Base-by-base conservation (phyloP, 352 stramenopile genomes). In the Ophiocytium majus region DNA sequence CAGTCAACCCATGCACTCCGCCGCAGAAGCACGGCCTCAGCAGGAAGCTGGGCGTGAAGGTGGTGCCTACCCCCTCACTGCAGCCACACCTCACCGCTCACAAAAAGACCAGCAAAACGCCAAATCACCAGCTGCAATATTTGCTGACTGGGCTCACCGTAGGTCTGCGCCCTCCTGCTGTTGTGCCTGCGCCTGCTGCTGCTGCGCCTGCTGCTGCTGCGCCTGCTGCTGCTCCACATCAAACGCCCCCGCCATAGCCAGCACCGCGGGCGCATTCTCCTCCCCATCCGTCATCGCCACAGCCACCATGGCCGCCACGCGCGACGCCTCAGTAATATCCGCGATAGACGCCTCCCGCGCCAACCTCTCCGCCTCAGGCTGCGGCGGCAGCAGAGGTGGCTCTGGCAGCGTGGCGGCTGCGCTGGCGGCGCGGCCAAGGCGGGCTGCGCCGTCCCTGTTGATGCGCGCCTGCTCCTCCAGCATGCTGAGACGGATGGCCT, bases 401-500 rank as follows among this genome's bases (percentile, higher is more conserved):
- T n/a, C n/a, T n/a, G 43, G 43, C 43, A 14, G 5, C 5, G 43
- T 14, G 43, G 43, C 43, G 43, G 43, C 43, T 5, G 43, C 43
- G 43, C 43, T 57, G 43, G 43, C 43, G 43, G 43, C 43, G 43
- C 43, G 43, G 5, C 5, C 43, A 14, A 5, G 5, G 43, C 43
- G 43, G 5, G 43, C 43, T 57, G 43, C 43, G n/a, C n/a, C n/a
- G 5, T 57, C 43, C 14, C 5, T 14, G 66, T 85, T 71, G 50
- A 36, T 74, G 49, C 82, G 63, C 50, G 36, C 43, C 43, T 86
- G 83, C 49, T 86, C 84, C n/a, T 87, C 83, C 49, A 87, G 81
- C n/a, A 88, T 50, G 1, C 76, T 85, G 14, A 85, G 50, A 23
- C 83, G 82, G 19, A 89, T 82, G 14, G 85, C 85, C 28, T 89